Evolutionary conservation across 2,329 filamentous ascomycete genomes (phyloP).

Genomic region (Acrocalymma vagum): DNA sequence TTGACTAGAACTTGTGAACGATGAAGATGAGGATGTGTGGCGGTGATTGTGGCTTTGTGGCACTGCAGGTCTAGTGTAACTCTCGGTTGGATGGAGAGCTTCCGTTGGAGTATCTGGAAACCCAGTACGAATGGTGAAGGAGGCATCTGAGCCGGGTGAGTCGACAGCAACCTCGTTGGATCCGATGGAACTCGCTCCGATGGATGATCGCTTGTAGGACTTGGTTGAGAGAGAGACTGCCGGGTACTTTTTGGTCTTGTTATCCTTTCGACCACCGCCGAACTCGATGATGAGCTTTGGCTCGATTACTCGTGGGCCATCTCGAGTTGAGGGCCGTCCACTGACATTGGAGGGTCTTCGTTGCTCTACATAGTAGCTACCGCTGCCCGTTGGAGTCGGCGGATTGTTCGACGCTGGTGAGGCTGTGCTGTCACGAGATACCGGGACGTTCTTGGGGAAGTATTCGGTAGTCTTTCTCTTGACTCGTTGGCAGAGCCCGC

Average conservation of each 20-base stretch:
- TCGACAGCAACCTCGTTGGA: constrained; percentile 37
- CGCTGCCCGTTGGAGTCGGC: constrained; percentile 35
- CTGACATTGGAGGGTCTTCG: constrained; percentile 32
- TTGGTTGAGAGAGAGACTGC: constrained; percentile 23
- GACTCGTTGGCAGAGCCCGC: constrained; percentile 33
- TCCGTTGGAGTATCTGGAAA: constrained; percentile 33
- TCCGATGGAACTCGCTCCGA: constrained; percentile 23
- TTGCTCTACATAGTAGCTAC: constrained; percentile 31
- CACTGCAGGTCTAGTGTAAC: constrained; percentile 28
- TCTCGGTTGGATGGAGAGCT: constrained; percentile 20
- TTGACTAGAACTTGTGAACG: constrained; percentile 32
- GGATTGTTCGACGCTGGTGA: constrained; percentile 40
- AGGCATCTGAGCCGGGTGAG: constrained; percentile 39
- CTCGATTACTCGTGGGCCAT: constrained; percentile 28
- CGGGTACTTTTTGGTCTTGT: constrained; percentile 34
- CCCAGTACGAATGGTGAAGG: constrained; percentile 40
- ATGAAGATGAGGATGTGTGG: constrained; percentile 39
- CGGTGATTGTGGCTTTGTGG: constrained; percentile 32
- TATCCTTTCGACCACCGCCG: constrained; percentile 26
- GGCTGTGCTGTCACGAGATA: constrained; percentile 32
- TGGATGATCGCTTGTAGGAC: constrained; percentile 35
- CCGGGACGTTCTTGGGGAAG: constrained; percentile 18
- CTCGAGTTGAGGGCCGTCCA: constrained; percentile 34
- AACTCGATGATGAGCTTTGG: constrained; percentile 40
- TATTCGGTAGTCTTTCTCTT: constrained; percentile 33